Conservation (phyloP, 1,139 yeast genomes). For the Eremothecium sinecaudum region DNA sequence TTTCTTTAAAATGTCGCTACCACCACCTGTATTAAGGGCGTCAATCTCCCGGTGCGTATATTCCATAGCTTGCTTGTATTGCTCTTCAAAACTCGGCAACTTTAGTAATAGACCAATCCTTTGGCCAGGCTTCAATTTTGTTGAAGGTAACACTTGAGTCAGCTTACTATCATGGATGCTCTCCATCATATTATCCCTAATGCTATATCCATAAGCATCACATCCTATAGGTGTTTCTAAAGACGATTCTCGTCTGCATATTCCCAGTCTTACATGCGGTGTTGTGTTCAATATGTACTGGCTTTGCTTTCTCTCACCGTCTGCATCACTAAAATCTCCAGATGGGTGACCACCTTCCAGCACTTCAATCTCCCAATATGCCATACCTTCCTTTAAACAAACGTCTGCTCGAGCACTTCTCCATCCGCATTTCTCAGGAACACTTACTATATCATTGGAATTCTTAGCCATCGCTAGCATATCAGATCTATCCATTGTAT, state of each 20-base stretch:
- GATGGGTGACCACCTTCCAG: slow-evolving; percentile 22
- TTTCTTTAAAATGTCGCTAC: slow-evolving; percentile 13
- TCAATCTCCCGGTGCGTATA: slow-evolving; percentile 30
- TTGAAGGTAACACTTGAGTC: slow-evolving; percentile 11
- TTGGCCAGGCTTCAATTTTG: slow-evolving; percentile 57
- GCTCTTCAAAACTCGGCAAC: slow-evolving; percentile 48
- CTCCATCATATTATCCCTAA: slow-evolving; percentile 76
- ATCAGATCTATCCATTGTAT: slow-evolving; percentile 63
- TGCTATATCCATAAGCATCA: slow-evolving; percentile 89
- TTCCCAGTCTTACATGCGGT: slow-evolving; percentile 71
- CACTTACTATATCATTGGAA: slow-evolving; percentile 25
- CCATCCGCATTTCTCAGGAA: slow-evolving; percentile 65
- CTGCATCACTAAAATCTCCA: slow-evolving; percentile 3
- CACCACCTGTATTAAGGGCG: slow-evolving; percentile 13
- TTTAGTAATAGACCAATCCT: slow-evolving; percentile 70
- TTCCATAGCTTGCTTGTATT: slow-evolving; percentile 32
- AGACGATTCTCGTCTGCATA: slow-evolving; percentile 77
- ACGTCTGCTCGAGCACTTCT: slow-evolving; percentile 68
- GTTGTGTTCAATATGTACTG: slow-evolving; percentile 21
- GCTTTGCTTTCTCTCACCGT: slow-evolving; percentile 11
- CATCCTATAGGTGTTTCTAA: slow-evolving; percentile 93
- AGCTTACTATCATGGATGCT: slow-evolving; percentile 45
- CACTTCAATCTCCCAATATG: slow-evolving; percentile 56
- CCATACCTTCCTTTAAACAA: slow-evolving; percentile 66
- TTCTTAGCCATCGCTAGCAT: slow-evolving; percentile 44